Percentiles rank a stretch among this genome's conserved stretches.
These are phyloP conservation scores for Mycocalia duriaeana DNA, from an alignment of 1,284 basidiomycete species.

Conservation along the genomic window DNA sequence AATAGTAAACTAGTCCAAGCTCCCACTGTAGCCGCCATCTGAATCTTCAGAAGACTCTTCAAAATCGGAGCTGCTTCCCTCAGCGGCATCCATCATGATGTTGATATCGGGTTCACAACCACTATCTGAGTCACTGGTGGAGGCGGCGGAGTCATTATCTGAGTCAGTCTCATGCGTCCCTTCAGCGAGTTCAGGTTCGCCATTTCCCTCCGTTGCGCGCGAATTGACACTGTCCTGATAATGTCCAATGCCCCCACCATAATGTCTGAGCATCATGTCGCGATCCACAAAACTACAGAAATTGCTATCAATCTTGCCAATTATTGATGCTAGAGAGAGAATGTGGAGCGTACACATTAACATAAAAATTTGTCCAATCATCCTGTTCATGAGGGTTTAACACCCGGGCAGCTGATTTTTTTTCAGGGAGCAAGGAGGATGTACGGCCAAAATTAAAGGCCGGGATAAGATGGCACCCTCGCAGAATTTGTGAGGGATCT, in stretches of 20 bases:
- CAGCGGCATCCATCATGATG: no score
- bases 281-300: not conserved
- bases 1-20: no score
- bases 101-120: no score
- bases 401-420: no score
- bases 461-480: not conserved
- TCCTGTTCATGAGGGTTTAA: no score
- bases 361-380: not conserved
- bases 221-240: no score
- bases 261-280: not conserved
- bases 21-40: no score
- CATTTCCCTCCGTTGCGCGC: no score
- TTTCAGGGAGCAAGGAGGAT: not conserved
- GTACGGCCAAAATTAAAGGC: not conserved
- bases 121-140: no score
- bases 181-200: not conserved
- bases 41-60: no score
- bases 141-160: no score
- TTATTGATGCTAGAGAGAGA: not conserved
- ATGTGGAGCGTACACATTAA: not conserved
- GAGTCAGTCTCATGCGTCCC: not conserved
- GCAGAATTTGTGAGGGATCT: not conserved
- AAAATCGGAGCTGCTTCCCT: no score
- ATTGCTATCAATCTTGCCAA: not conserved
- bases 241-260: not conserved